A percentile compares a stretch with the other conserved stretches of the same genome.
phyloP scores from a whole-genome alignment of 2,329 filamentous ascomycete species.

The Hypoxylon sp. region DNA sequence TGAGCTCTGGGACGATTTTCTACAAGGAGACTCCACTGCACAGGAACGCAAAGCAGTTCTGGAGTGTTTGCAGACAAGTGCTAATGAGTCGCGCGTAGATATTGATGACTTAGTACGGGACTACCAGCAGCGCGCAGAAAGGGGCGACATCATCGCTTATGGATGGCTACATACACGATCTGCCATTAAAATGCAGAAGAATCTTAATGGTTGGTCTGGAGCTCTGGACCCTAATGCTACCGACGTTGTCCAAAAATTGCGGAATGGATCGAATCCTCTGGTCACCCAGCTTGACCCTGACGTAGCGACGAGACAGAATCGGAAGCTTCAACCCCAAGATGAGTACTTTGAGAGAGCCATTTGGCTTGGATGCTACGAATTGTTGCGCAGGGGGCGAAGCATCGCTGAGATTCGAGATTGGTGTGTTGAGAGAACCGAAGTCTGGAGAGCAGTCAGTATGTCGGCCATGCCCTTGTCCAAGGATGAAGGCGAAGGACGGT shows the following conservation, averaged over 20 bases:
- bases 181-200: conserved; percentile 91
- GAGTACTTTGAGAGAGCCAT: conserved; percentile 90
- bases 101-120: conserved; percentile 83
- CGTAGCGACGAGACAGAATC: conserved; percentile 82
- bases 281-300: conserved; percentile 95
- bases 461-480: conserved; percentile 77
- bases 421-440: conserved; percentile 87
- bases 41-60: conserved; percentile 84
- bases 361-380: conserved; percentile 95
- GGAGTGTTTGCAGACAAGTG: conserved; percentile 87
- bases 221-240: conserved; percentile 74
- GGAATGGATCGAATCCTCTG: conserved; percentile 73
- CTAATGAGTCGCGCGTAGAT: conserved; percentile 74
- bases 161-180: conserved; percentile 95
- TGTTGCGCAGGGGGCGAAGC: conserved; percentile 86
- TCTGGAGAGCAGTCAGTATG: conserved; percentile 89
- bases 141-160: conserved; percentile 85
- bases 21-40: conserved; percentile 79
- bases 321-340: conserved; percentile 84
- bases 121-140: conserved; percentile 80
- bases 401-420: conserved; percentile 83
- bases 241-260: conserved; percentile 68
- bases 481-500: conserved; percentile 59
- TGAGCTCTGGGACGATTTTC: conserved; percentile 76
- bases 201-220: conserved; percentile 76